These are phyloP conservation scores for Fonsecaea nubica DNA, from an alignment of 2,329 filamentous ascomycete genomes.

Conservation along the genomic window DNA sequence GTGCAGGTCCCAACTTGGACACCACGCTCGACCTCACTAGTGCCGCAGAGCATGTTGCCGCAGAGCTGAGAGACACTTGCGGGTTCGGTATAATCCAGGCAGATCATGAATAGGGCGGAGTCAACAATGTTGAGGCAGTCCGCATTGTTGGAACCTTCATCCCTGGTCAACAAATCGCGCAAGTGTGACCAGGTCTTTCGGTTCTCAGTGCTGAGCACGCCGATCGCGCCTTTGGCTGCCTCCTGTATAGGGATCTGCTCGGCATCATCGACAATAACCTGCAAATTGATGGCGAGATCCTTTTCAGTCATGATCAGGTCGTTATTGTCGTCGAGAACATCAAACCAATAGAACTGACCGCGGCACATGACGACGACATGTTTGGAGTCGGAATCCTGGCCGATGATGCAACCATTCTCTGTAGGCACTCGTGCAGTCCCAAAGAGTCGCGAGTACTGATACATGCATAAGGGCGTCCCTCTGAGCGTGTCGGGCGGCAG, in stretches of 20 bases:
- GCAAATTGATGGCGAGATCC: slow-evolving; percentile 87
- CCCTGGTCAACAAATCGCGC: slow-evolving; percentile 82
- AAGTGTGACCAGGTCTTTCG: slow-evolving; percentile 94
- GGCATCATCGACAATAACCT: slow-evolving; percentile 91
- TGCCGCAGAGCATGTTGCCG: slow-evolving; percentile 98
- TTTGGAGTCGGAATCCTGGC: slow-evolving; percentile 89
- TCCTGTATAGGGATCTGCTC: slow-evolving; percentile 88
- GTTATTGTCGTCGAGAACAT: slow-evolving; percentile 91
- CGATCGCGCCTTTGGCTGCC: slow-evolving; percentile 91
- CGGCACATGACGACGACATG: slow-evolving; percentile 93
- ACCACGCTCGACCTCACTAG: slow-evolving; percentile 86
- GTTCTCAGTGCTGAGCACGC: slow-evolving; percentile 94
- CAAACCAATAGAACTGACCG: slow-evolving; percentile 99
- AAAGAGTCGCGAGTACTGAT: slow-evolving; percentile 94
- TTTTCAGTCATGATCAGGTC: slow-evolving; percentile 98
- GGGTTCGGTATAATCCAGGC: slow-evolving; percentile 90
- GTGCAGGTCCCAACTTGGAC: slow-evolving; percentile 98
- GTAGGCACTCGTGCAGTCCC: slow-evolving; percentile 94
- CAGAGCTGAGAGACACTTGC: slow-evolving; percentile 81
- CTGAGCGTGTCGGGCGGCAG: slow-evolving; percentile 85
- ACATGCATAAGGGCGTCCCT: slow-evolving; percentile 91
- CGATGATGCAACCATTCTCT: slow-evolving; percentile 92
- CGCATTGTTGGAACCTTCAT: slow-evolving; percentile 89
- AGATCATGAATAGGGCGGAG: slow-evolving; percentile 88
- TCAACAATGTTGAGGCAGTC: slow-evolving; percentile 96